Evolutionary conservation across 345 rosid genomes (phyloP), one percentile per base, ranked within the genome.

Genomic region (Laguncularia racemosa): DNA sequence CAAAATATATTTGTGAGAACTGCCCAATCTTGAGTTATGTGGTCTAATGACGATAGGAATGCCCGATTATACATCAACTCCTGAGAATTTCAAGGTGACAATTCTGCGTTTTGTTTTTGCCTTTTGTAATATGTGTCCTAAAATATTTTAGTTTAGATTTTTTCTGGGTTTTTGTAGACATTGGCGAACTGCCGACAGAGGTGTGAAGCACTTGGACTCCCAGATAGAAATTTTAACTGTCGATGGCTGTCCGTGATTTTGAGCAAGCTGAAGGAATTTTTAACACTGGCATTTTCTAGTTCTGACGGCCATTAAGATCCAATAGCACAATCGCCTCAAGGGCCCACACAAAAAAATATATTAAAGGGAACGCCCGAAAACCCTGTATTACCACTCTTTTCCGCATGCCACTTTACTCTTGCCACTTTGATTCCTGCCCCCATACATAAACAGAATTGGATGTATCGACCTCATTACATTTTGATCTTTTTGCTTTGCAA

Each of bases 191-290:
- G 99, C 82, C 81, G 97, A 82, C 76, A 52, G 96, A 93, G 77
- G 82, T 93, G 21, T 89, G 97, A 78, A 73, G 88, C 72, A 33
- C 91, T 93, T 54, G 88, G 71, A 55, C 76, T 93, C 49, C 81
- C 82, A 12, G 97, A 85, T 75, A 87, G 50, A 88, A 89, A 60
- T 93, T 96, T 61, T 92, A 87, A 51, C 84, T 93, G 57, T 93
- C 99, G 11, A 93, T 93, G 97, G 99, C 89, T 93, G 99, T 93
- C 96, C 0, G 80, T 60, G 97, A 93, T 76, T 93, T 93, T 56
- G 97, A 93, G 67, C 86, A 59, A 68, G 99, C 99, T 2, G 99
- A 89, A 80, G 81, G 96, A 15, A 64, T 26, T 47, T 50, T 40
- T 23, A 46, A 17, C 3, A 10, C 40, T 33, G 40, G 6, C 40